Base-by-base conservation (phyloP, 306 rosid genomes). In the Gynostemma pentaphyllum region DNA sequence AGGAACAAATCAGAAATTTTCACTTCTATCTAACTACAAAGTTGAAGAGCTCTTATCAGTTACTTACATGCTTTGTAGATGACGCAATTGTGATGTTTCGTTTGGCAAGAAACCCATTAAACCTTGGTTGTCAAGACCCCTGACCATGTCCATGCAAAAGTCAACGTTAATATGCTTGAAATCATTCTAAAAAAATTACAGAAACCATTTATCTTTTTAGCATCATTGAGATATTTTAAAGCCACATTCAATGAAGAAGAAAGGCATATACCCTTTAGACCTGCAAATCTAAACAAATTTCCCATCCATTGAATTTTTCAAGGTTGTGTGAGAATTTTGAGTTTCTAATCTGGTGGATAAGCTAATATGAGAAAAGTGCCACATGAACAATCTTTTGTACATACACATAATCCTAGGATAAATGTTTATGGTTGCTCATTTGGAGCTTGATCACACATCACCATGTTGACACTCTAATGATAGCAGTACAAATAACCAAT, bases 81-180 rank as follows among this genome's bases (percentile, higher is more conserved):
- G 85, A 37, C 36, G 83, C 70, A 94, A 79, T 69, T 77, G 83
- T 69, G 95, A 84, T 60, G 83, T 78, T 61, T 88, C 97, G 73
- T 50, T 66, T 46, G 82, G 91, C 78, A 94, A 79, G 77, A 76
- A 84, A 44, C 99, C 97, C 70, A 76, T 88, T 40, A 94, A 81
- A 78, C 84, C 99, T 83, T 88, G 97, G 68, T 76, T 94, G 86
- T 83, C 94, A 57, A 94, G 97, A 75, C 78, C 97, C 54, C 99
- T 94, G 91, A 53, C 49, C 76, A 84, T 45, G 61, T 70, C n/a
- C n/a, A n/a, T n/a, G n/a, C n/a, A n/a, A 75, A 64, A 78, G 45
- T 41, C 75, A 71, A 54, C 74, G 68, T 13, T 75, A 76, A 70
- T n/a, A n/a, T 74, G 70, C 68, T 69, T 60, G 45, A 32, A 63